These are phyloP conservation scores for Pecoramyces ruminantium DNA, from an alignment of 192 early-diverging fungal genomes.

Conservation along the genomic window DNA sequence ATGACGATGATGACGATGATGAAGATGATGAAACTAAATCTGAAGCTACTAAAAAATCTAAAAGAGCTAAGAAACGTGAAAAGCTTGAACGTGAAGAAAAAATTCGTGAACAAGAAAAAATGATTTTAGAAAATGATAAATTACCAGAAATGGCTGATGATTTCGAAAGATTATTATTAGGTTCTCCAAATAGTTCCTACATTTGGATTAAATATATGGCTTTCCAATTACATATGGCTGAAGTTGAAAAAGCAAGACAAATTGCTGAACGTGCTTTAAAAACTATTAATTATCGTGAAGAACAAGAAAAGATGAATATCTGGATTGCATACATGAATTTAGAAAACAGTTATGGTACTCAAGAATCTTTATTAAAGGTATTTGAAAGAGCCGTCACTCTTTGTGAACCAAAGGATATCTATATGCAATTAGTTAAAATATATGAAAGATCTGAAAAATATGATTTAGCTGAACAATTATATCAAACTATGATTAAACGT, in stretches of 20 bases:
- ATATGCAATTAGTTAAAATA: slow-evolving; percentile 73
- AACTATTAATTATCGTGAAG: slow-evolving; percentile 76
- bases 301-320: slow-evolving; percentile 94
- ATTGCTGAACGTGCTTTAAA: slow-evolving; percentile 89
- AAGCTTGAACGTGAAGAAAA: slow-evolving; percentile 1
- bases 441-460: slow-evolving; percentile 73
- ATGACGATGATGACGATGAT: slow-evolving; percentile 8
- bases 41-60: slow-evolving; percentile 2
- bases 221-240: slow-evolving; percentile 82
- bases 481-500: slow-evolving; percentile 59
- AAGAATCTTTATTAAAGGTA: slow-evolving; percentile 54
- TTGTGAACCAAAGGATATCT: slow-evolving; percentile 84
- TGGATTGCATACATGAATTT: slow-evolving; percentile 91
- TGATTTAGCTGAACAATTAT: slow-evolving; percentile 52
- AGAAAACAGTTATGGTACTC: slow-evolving; percentile 84
- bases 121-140: slow-evolving; percentile 15
- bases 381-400: slow-evolving; percentile 75
- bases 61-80: slow-evolving; percentile 2
- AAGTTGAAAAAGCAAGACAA: slow-evolving; percentile 79
- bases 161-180: slow-evolving; percentile 83
- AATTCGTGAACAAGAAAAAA: slow-evolving; percentile 15
- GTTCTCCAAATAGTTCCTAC: slow-evolving; percentile 90
- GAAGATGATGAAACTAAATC: slow-evolving; percentile 8
- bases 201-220: slow-evolving; percentile 99
- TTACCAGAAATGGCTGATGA: slow-evolving; percentile 62